These are phyloP conservation scores for Stagonosporopsis vannaccii DNA, from an alignment of 2,329 filamentous ascomycete species.

Conservation along the genomic window DNA sequence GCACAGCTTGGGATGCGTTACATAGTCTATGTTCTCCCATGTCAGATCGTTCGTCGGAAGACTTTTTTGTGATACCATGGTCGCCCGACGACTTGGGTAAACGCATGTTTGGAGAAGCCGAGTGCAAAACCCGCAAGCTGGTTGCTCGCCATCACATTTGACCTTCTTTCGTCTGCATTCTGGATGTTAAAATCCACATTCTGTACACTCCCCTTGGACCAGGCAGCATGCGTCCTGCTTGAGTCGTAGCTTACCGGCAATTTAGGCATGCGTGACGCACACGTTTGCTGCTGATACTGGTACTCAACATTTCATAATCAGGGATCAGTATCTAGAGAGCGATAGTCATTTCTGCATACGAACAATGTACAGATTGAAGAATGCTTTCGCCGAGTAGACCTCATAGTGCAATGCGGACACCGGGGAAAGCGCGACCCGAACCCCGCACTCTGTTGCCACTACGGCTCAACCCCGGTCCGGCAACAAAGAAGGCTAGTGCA, in stretches of 20 bases:
- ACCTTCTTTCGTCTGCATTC: conserved; percentile 14
- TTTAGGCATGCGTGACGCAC: conserved; percentile 15
- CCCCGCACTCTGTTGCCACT: not conserved
- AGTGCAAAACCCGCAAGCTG: conserved; percentile 14
- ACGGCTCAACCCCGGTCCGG: not conserved
- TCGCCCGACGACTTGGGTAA: conserved; percentile 2
- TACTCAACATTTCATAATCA: not conserved
- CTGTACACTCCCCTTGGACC: not conserved
- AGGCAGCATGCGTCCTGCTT: not conserved
- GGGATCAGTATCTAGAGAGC: not conserved
- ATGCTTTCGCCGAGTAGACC: not conserved
- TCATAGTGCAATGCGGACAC: not conserved
- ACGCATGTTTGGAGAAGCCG: conserved; percentile 12
- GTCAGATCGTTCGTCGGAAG: not conserved
- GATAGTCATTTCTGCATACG: not conserved
- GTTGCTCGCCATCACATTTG: conserved; percentile 18
- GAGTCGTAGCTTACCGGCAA: conserved; percentile 7
- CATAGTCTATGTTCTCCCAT: not conserved
- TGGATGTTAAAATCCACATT: not conserved
- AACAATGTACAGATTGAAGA: not conserved
- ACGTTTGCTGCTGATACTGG: not conserved
- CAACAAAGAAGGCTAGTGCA: no score
- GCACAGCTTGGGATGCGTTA: not conserved
- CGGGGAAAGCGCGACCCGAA: not conserved
- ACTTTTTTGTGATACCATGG: not conserved